Evolutionary conservation across 2,329 filamentous ascomycete genomes (phyloP), one percentile per base, ranked within the genome.

Genomic region (Aureobasidium sp.): DNA sequence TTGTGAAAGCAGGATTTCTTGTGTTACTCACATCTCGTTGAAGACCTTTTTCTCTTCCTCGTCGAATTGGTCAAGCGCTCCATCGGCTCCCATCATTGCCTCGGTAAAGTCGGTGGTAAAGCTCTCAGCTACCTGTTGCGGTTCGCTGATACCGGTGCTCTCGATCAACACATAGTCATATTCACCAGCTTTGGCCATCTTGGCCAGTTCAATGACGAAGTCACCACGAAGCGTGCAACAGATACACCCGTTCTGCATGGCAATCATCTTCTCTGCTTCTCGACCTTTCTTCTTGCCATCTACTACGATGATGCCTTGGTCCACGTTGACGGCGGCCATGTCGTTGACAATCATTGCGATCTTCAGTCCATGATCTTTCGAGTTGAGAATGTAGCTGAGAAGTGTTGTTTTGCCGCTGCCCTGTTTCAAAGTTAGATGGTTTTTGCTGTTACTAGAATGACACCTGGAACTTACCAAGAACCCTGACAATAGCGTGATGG

Each of bases 291-390:
- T 67, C 55, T 66, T 62, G 31, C 57, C 61, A 17, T 60, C 58
- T 37, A 38, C 60, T 38, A 58, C 64, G 46, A 71, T 68, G 57
- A 69, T 65, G n/a, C 66, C 67, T 31, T 67, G 68, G 53, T 71
- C 69, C n/a, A 70, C 67, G 42, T 71, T 70, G 62, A 71, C 58
- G 4, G 60, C 60, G 5, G 55, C 75, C 73, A 89, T 88, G 62
- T 89, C 87, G 65, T 90, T 89, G 38, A 90, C 86, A 23, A 89
- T 86, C 15, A 89, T 82, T 0, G 85, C 87, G 61, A 90, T 87
- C 1, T 81, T 79, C 9, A 89, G 76, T 0, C 85, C 84, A 70
- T 89, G 86, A 4, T 87, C 78, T 1, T 74, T 71, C 0, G 82
- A 84, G 37, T 81, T 81, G 5, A 89, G 79, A 54, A 89, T 86